These are phyloP conservation scores for Hysterium pulicare DNA, from an alignment of 2,329 filamentous ascomycete genomes.

Conservation along the genomic window DNA sequence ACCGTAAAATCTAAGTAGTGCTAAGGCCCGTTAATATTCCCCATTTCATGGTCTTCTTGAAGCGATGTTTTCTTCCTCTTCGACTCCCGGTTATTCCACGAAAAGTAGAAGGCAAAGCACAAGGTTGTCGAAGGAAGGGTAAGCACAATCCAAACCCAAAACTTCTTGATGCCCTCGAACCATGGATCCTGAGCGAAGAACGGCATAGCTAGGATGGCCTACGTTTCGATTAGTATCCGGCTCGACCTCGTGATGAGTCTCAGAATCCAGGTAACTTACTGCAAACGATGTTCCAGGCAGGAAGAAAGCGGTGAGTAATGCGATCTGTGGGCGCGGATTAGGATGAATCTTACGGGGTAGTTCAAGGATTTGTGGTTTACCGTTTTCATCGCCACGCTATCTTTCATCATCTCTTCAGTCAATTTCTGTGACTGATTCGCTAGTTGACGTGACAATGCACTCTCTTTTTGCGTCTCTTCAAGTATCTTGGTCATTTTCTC, in stretches of 20 bases:
- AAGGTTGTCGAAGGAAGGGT: slow-evolving; percentile 5
- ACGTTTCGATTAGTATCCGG: too few relatives aligned
- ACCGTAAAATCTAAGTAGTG: too few relatives aligned
- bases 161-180: background rate
- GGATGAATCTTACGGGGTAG: background rate
- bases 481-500: background rate
- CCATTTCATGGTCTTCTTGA: background rate
- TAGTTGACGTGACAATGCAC: background rate
- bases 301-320: slow-evolving; percentile 5
- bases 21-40: too few relatives aligned
- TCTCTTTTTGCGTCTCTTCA: slow-evolving; percentile 1
- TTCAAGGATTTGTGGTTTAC: slow-evolving; percentile 1
- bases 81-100: background rate
- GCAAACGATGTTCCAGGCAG: slow-evolving; percentile 7
- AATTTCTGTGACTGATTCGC: slow-evolving; percentile 1
- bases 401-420: slow-evolving; percentile 5
- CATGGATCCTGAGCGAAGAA: slow-evolving; percentile 3
- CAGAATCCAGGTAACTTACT: background rate
- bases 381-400: slow-evolving; percentile 8
- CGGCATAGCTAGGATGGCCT: slow-evolving; percentile 7
- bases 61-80: background rate
- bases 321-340: slow-evolving; percentile 3
- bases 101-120: background rate
- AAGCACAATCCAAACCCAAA: slow-evolving; percentile 8
- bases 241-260: background rate